Conservation (phyloP, 2,329 filamentous ascomycete species). For the Amauroascus niger region DNA sequence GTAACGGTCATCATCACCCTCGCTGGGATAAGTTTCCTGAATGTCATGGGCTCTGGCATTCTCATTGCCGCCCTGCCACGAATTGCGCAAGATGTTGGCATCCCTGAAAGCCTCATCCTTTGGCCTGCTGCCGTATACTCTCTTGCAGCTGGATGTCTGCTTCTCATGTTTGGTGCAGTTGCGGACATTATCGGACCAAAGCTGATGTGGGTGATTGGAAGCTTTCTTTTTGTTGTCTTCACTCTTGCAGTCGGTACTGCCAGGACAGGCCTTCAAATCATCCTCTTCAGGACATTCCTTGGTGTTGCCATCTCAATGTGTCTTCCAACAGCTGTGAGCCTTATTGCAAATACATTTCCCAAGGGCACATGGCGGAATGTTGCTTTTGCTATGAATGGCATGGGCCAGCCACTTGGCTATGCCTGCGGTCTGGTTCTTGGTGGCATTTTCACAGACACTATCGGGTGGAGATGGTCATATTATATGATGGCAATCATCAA, state of each 20-base stretch:
- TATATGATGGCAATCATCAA: conserved; percentile 39
- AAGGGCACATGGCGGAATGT: conserved; percentile 40
- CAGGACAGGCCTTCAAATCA: conserved; percentile 32
- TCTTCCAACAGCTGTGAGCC: conserved; percentile 39
- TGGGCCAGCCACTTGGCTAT: conserved; percentile 43
- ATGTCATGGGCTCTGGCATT: conserved; percentile 25
- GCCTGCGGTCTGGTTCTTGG: conserved; percentile 41
- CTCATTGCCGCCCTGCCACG: conserved; percentile 24
- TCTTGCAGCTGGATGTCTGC: conserved; percentile 34
- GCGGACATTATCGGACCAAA: conserved; percentile 42
- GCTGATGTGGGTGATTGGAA: conserved; percentile 39
- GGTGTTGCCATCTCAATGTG: conserved; percentile 39
- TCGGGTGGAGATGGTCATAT: conserved; percentile 45
- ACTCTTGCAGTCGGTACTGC: conserved; percentile 35
- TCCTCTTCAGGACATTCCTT: conserved; percentile 39
- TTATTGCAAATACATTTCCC: conserved; percentile 40
- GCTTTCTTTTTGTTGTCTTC: conserved; percentile 34
- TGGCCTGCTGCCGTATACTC: conserved; percentile 26
- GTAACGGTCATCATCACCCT: conserved; percentile 22
- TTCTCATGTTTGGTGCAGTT: conserved; percentile 42
- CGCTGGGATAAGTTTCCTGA: conserved; percentile 25
- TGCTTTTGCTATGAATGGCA: conserved; percentile 36
- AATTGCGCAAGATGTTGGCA: conserved; percentile 23
- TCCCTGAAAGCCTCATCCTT: conserved; percentile 19
- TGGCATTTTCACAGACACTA: conserved; percentile 42